Evolutionary conservation across 116 monocot genomes (phyloP), one percentile per base, ranked within the genome.

Genomic region (Phalaenopsis hybrid): DNA sequence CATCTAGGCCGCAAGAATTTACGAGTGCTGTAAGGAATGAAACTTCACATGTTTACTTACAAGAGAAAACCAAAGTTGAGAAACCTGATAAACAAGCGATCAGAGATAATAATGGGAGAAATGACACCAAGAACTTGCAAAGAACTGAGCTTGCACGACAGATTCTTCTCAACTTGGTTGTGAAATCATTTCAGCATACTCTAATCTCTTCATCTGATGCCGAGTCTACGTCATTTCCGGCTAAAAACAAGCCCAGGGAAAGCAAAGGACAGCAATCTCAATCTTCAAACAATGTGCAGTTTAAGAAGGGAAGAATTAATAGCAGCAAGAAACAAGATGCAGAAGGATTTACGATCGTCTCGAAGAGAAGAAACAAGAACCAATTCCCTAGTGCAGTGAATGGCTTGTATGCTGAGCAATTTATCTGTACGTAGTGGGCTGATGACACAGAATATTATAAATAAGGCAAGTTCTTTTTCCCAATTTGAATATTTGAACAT

Each of bases 261-360:
- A 33, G n/a, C 25, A 3, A 78, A 77, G 80, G 18, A 44, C 31
- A 31, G 23, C 46, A 58, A 25, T 68, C 28, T 6, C 28, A 68
- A 68, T 68, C 68, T 68, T 68, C 68, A 31, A 31, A 23, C 2
- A 33, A 9, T 31, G 2, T 68, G 70, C 70, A 28, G 3, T 31
- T 70, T 34, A 12, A 34, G 33, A 41, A 2, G 41, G 41, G 70
- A 70, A 12, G 12, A 28, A 33, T 31, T 18, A 52, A 44, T 50
- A 65, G 52, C 46, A 83, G 59, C 25, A 84, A 83, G 74, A 88
- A 81, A 28, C 85, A 88, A 70, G 94, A 95, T 81, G 82, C 76
- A 6, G 97, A 95, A 80, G 97, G 97, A 65, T 98, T 94, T 84
- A 94, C 92, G 41, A 78, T 90, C 16, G 95, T 98, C 25, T 89